Base-by-base conservation (phyloP, 192 early-diverging fungal genomes). In the Coemansia sp. region DNA sequence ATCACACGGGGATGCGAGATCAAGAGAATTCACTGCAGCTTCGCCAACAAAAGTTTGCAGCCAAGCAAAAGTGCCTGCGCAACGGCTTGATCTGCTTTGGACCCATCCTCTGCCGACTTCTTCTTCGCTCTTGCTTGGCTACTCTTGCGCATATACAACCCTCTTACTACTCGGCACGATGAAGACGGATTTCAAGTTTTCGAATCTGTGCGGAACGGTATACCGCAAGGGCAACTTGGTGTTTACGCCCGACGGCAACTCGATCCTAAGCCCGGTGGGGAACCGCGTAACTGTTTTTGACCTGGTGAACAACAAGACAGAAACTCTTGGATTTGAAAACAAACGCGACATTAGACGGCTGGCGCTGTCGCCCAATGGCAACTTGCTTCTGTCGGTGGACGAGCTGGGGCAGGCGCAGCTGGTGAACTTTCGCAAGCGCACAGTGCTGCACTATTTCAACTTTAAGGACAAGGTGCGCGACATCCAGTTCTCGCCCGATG, bases 171-270 rank as follows among this genome's bases (percentile, higher is more conserved):
- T 27, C 23, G 42, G 25, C 25, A n/a, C 42, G 42, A 85, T 83
- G 80, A 81, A 80, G 63, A 70, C 80, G 13, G 65, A 81, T 47
- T 69, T 79, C 29, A 81, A 93, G 83, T 98, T 99, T 64, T 92
- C 93, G 37, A 97, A 97, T 75, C 80, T 99, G 53, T 95, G 91
- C 65, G 97, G 97, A 29, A 95, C 95, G 7, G 97, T 98, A 13
- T 99, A 97, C 73, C 90, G 86, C 51, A 82, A 87, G 60, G 97
- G 95, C n/a, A 98, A 97, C 70, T 64, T 98, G 18, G 77, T 94
- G 21, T 99, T 94, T 67, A 92, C 93, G 25, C 89, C 94, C 19
- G 94, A 95, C 63, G 93, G 93, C 18, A 93, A 98, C 74, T 87
- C 86, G 11, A 67, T 99, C 36, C 56, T 96, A 25, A 94, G 90